Base-by-base conservation (phyloP, 202 grass and related monocot species). In the Alloteropsis angusta region DNA sequence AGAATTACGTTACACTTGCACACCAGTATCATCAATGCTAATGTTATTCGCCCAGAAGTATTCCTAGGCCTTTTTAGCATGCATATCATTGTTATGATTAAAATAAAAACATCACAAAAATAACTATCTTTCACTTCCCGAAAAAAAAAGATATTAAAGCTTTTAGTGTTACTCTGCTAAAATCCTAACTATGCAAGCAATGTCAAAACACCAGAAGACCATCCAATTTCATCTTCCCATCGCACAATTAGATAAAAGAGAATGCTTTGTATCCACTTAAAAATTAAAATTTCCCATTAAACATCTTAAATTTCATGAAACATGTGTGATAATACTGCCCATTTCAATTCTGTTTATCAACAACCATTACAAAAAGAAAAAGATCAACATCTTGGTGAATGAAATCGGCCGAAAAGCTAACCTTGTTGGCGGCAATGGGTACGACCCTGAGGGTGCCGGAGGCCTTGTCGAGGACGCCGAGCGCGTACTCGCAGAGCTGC, bases 381-480 rank as follows among this genome's bases (percentile, higher is more conserved):
- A 71, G 17, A 46, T 32, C 0, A 4, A 53, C 61, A n/a, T 13
- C 73, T 72, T 4, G 44, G n/a, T n/a, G n/a, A n/a, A n/a, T 21
- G 46, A 0, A 47, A 44, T 26, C 17, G n/a, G 52, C 45, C n/a
- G n/a, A n/a, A n/a, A n/a, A n/a, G n/a, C n/a, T n/a, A n/a, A 95
- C 96, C 84, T 95, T 99, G 45, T 95, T 95, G 6, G 79, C 44
- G 0, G 88, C 84, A 30, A 99, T 93, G 6, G 96, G 96, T 2
- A 89, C 86, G 44, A 99, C 75, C 77, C 87, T 93, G 50, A 98
- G 92, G 32, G 86, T 95, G 43, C 91, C 87, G 1, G 92, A 80
- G 50, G 89, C 86, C 84, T 93, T 98, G 26, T 95, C 92, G 13
- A 98, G 82, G 28, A 98, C 90, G 19, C 96, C 96, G 7, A 98